A percentile compares a stretch with the other conserved stretches of the same genome.
These are phyloP conservation scores for Aspergillus conjunctus DNA, from an alignment of 495 filamentous ascomycete species.

Conservation along the genomic window DNA sequence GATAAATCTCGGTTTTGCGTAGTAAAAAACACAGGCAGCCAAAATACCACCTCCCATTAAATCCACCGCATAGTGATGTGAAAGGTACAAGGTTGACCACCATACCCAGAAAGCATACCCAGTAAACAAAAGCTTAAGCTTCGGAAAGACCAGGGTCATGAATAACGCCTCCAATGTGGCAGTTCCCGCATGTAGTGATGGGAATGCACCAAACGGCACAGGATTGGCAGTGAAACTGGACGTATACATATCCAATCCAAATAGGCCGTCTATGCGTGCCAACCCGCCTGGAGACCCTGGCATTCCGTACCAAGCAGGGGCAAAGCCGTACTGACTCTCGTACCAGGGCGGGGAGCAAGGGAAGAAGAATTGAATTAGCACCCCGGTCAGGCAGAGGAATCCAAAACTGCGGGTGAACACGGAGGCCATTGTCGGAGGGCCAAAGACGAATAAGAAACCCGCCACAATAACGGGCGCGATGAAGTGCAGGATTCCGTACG, in stretches of 20 bases:
- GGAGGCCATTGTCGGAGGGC: conserved; percentile 77
- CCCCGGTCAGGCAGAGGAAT: conserved; percentile 84
- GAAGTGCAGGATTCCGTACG: conserved; percentile 88
- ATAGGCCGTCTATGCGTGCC: conserved; percentile 78
- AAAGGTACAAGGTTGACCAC: conserved; percentile 97
- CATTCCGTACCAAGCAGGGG: conserved; percentile 89
- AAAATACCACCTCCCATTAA: conserved; percentile 81
- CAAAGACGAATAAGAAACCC: conserved; percentile 79
- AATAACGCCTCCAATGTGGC: conserved; percentile 86
- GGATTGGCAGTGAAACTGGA: conserved; percentile 84
- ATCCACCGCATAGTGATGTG: conserved; percentile 94
- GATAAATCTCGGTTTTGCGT: conserved; percentile 74
- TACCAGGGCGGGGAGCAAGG: conserved; percentile 96
- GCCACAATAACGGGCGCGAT: conserved; percentile 76
- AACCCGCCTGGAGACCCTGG: conserved; percentile 81
- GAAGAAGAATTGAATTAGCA: conserved; percentile 81
- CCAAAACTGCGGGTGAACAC: conserved; percentile 84
- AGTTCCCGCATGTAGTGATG: conserved; percentile 81
- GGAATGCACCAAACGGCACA: conserved; percentile 91
- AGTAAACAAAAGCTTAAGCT: conserved; percentile 70
- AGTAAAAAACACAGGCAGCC: conserved; percentile 74
- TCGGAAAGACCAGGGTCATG: conserved; percentile 85
- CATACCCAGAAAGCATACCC: conserved; percentile 86
- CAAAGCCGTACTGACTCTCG: conserved; percentile 83
- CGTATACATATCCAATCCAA: conserved; percentile 92